Percentiles rank a stretch among this genome's conserved stretches.
Evolutionary conservation across 2,329 filamentous ascomycete species (phyloP).

Genomic region (Meredithiella fracta): DNA sequence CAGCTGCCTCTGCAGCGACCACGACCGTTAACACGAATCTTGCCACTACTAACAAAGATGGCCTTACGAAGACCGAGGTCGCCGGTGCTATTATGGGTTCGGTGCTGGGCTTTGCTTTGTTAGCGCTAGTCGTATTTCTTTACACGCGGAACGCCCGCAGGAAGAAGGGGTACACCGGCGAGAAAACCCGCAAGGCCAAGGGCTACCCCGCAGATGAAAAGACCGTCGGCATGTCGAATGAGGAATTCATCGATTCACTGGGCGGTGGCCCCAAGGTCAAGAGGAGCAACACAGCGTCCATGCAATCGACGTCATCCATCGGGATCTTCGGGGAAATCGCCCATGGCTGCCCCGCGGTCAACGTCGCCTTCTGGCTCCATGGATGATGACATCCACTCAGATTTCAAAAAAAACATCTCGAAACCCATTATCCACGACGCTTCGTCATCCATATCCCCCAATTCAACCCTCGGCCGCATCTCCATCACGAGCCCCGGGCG

Average conservation of each 20-base stretch:
- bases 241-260: conserved; percentile 13
- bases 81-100: conserved; percentile 69
- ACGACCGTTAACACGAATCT: conserved; percentile 6
- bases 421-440: conserved; percentile 39
- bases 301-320: conserved; percentile 8
- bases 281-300: conserved; percentile 20
- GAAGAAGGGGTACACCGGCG: conserved; percentile 12
- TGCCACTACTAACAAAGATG: conserved; percentile 5
- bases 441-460: neutral
- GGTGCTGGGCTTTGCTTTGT: conserved; percentile 54
- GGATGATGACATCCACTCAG: conserved; percentile 25
- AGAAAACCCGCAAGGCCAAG: conserved; percentile 8
- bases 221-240: conserved; percentile 12
- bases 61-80: conserved; percentile 34
- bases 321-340: conserved; percentile 12
- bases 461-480: conserved; percentile 4
- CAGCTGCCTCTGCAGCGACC: conserved; percentile 17
- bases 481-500: conserved; percentile 12
- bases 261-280: conserved; percentile 25
- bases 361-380: neutral
- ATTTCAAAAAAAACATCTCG: conserved; percentile 46
- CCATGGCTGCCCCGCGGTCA: neutral
- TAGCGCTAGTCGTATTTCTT: conserved; percentile 52
- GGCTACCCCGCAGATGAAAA: conserved; percentile 10
- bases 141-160: conserved; percentile 28